Evolutionary conservation across 345 rosid genomes (phyloP), one percentile per base, ranked within the genome.

Genomic region (Aquilaria malaccensis): DNA sequence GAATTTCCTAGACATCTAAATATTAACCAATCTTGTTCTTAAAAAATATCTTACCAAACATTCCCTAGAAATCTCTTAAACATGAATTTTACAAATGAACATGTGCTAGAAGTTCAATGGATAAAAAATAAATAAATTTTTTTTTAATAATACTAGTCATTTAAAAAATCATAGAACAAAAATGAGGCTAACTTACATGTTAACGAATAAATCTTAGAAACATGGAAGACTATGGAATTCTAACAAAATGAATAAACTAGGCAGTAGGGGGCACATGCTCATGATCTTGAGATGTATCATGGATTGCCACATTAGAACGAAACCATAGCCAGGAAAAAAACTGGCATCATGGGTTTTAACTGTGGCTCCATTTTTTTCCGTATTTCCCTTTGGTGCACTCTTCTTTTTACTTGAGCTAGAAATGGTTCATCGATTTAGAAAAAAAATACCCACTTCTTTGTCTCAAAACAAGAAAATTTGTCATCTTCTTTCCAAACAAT

Each of bases 251-350:
- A 60, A 2, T 7, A 53, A 33, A 56, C 71, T 83, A 87, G 10
- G 94, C 99, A 60, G 96, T 97, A n/a, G 99, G 97, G 49, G 99
- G 96, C 82, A 92, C 81, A 45, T 85, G 90, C 72, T 87, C 92
- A 51, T 87, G 96, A 79, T 94, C 97, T 59, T 79, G 89, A 5
- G 99, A 87, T 2, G 96, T 90, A 64, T 94, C 99, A 52, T 77
- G 71, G 33, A 76, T 74, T 86, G 96, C 97, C 97, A 94, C 99
- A 90, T 87, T 29, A 97, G 93, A 61, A 80, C 62, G 78, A 77
- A 84, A 64, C 84, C 89, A 58, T 76, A 92, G 73, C 77, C 79
- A 51, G 81, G 90, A 58, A 55, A 90, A 90, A 0, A 52, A 85
- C 82, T 7, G 83, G 81, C 88, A 77, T 78, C 79, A 75, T 62